These are phyloP conservation scores for Triangularia setosa DNA, from an alignment of 2,329 filamentous ascomycete species.

Conservation along the genomic window DNA sequence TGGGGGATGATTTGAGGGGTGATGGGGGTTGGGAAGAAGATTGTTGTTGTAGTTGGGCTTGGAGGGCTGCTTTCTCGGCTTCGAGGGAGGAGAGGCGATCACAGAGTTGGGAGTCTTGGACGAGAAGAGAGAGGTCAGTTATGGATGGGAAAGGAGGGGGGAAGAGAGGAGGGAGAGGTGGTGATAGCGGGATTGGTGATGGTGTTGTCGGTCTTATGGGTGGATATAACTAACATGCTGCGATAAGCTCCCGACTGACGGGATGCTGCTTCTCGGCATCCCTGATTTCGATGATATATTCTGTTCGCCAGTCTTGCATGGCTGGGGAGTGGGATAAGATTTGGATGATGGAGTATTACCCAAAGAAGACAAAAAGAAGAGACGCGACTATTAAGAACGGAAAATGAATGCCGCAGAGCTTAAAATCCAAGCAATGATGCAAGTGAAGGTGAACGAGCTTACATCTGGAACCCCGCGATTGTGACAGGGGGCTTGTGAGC, in stretches of 20 bases:
- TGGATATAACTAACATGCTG: conserved; percentile 61
- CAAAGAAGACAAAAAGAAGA: background rate
- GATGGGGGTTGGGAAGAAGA: conserved; percentile 22
- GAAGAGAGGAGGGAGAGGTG: background rate
- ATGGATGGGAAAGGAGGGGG: background rate
- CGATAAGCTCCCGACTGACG: conserved; percentile 63
- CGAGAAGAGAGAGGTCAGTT: conserved; percentile 7
- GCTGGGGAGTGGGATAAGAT: background rate
- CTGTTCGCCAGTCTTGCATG: conserved; percentile 71
- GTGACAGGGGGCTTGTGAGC: background rate
- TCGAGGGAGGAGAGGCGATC: conserved; percentile 63
- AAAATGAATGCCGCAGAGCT: conserved; percentile 1
- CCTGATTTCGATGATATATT: conserved; percentile 72
- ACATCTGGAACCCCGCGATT: background rate
- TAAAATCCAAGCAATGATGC: background rate
- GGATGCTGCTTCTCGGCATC: conserved; percentile 65
- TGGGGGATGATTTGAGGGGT: conserved; percentile 17
- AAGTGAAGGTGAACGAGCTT: background rate
- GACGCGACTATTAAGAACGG: background rate
- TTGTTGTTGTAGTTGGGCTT: conserved; percentile 17
- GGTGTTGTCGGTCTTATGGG: background rate
- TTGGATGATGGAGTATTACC: background rate
- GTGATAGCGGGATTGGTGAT: background rate
- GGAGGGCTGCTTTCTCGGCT: conserved; percentile 47
- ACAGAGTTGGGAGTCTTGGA: conserved; percentile 62